Evolutionary conservation across 208 protist genomes (phyloP), one percentile per base, ranked within the genome.

Genomic region (Wallacemonas sp.): DNA sequence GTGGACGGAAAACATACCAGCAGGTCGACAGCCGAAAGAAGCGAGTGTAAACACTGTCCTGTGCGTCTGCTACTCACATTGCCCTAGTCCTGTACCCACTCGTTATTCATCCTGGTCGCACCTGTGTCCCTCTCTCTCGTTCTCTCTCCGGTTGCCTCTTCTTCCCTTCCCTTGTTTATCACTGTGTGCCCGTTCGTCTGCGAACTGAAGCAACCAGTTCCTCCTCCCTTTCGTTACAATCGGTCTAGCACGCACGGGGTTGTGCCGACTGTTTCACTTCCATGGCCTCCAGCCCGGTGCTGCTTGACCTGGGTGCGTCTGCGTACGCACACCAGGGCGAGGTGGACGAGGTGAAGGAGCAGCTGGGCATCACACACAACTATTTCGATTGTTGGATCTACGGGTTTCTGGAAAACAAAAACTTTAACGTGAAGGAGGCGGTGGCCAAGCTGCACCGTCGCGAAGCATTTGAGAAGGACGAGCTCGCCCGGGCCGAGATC

Each of bases 311-410:
- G 22, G 82, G 85, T 17, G 63, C 68, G 0, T 48, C 64, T 12
- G 83, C 85, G 38, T 73, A 81, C 10, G 71, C 83, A 2, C 80
- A 92, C 65, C 82, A 81, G 44, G 34, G 68, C 2, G 70, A 89
- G 58, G 63, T 94, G 15, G 83, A 91, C 19, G 78, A 85, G 58
- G 73, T 94, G 50, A 87, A 87, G 63, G 44, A 50, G 10, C 71
- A 77, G 34, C 50, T 94, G 26, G 76, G 73, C 52, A 87, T 94
- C 42, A 42, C 38, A 17, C 80, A 90, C 74, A 65, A 77, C 53
- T 83, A 91, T 58, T 91, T 92, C 29, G 85, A 92, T 55, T 85
- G 82, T 67, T 94, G 88, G 85, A 80, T 94, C 17, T 94, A 83
- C 52, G 81, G 81, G 1, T 94, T 94, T 52, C 63, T 94, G 17